A percentile compares a stretch with the other conserved stretches of the same genome.
Conservation (phyloP, 257 asterid species). For the Petrea volubilis region DNA sequence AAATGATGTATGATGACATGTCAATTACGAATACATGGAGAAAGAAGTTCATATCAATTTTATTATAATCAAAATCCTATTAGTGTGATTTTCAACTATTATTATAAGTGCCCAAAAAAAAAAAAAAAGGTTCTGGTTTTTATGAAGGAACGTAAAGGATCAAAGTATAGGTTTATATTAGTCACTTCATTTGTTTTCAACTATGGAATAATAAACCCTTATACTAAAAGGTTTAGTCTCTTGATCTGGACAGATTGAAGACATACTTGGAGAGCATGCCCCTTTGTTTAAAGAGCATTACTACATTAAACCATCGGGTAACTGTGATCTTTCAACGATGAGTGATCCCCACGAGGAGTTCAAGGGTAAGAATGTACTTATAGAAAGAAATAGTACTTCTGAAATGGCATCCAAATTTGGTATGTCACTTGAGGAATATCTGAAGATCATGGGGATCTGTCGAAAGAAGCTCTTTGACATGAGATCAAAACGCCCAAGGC, state of each 20-base stretch:
- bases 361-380: conserved; percentile 81
- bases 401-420: conserved; percentile 73
- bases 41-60: too few species aligned
- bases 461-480: conserved; percentile 60
- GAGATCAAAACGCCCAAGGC: conserved; percentile 73
- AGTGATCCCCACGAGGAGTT: conserved; percentile 94
- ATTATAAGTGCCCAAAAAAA: too few species aligned
- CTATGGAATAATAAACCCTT: neutral
- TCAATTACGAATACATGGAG: too few species aligned
- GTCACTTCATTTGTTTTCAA: neutral
- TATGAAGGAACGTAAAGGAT: too few species aligned
- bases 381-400: conserved; percentile 61
- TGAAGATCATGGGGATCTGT: conserved; percentile 60
- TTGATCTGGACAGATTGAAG: conserved; percentile 51
- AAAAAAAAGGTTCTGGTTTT: too few species aligned
- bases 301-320: conserved; percentile 77
- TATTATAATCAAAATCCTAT: too few species aligned
- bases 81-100: too few species aligned
- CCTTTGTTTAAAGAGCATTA: conserved; percentile 73
- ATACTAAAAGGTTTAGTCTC: neutral
- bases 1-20: too few species aligned
- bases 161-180: too few species aligned
- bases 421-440: conserved; percentile 57
- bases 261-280: conserved; percentile 72
- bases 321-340: conserved; percentile 85